Percentiles rank a stretch among this genome's conserved stretches.
Conservation (phyloP, 2,329 filamentous ascomycete species). For the Xylariaceae sp. region DNA sequence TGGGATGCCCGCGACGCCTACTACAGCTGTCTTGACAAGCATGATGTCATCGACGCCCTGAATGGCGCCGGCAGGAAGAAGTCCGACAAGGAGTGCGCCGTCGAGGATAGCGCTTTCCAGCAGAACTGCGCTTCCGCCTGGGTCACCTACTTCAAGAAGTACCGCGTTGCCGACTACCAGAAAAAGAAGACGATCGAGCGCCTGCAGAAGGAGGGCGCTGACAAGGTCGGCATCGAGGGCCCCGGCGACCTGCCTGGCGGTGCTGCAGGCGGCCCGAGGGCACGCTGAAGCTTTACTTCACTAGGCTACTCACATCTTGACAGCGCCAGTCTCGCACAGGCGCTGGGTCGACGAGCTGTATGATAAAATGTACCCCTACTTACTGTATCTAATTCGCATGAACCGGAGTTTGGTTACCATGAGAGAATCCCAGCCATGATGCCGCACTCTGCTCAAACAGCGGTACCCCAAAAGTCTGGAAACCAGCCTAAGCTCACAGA, state of each 20-base stretch:
- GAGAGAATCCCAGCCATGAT: too few relatives aligned
- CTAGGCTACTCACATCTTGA: too few relatives aligned
- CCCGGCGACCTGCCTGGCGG: slow-evolving; percentile 4
- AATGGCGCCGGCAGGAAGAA: slow-evolving; percentile 49
- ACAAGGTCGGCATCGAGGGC: slow-evolving; percentile 41
- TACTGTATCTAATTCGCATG: too few relatives aligned
- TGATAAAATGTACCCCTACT: too few relatives aligned
- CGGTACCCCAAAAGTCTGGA: too few relatives aligned
- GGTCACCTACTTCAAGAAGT: slow-evolving; percentile 98
- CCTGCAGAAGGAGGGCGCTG: slow-evolving; percentile 69
- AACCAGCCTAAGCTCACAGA: too few relatives aligned
- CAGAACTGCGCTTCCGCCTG: slow-evolving; percentile 83
- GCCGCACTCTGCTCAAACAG: too few relatives aligned
- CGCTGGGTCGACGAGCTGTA: too few relatives aligned
- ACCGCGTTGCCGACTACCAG: slow-evolving; percentile 86
- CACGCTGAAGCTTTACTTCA: slow-evolving; percentile 7
- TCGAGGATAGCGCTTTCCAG: slow-evolving; percentile 67
- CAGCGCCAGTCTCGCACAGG: too few relatives aligned
- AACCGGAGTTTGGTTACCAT: too few relatives aligned
- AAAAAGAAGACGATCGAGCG: slow-evolving; percentile 75
- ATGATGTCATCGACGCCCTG: slow-evolving; percentile 75
- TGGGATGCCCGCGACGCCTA: slow-evolving; percentile 87
- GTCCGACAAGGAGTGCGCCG: slow-evolving; percentile 52
- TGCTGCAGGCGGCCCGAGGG: background rate
- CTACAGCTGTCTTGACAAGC: slow-evolving; percentile 80